Percentiles rank a stretch among this genome's conserved stretches.
Evolutionary conservation across 1,139 yeast species (phyloP).

Genomic region (Hansenula lynferdii): DNA sequence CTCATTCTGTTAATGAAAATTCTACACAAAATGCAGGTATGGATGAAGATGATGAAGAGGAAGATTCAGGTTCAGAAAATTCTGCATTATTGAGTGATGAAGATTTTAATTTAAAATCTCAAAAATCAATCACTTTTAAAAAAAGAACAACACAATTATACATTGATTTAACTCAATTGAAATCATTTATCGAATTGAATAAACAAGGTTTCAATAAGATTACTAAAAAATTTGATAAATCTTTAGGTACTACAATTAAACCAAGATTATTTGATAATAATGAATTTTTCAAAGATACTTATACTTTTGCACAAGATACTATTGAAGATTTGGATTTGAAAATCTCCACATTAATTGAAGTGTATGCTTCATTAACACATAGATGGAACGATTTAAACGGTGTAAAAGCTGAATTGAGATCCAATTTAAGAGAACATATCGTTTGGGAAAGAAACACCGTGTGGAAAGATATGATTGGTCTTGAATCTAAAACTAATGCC

Average conservation of each 20-base stretch:
- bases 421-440: slow-evolving; percentile 64
- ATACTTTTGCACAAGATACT: slow-evolving; percentile 43
- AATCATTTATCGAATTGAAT: slow-evolving; percentile 62
- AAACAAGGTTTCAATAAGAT: slow-evolving; percentile 66
- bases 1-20: slow-evolving; percentile 8
- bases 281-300: slow-evolving; percentile 37
- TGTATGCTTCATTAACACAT: slow-evolving; percentile 37
- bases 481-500: slow-evolving; percentile 41
- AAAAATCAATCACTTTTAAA: slow-evolving; percentile 46
- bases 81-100: slow-evolving; percentile 31
- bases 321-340: slow-evolving; percentile 39
- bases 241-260: slow-evolving; percentile 45
- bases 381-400: slow-evolving; percentile 23
- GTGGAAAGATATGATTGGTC: slow-evolving; percentile 68
- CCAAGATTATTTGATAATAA: slow-evolving; percentile 38
- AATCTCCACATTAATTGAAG: slow-evolving; percentile 41
- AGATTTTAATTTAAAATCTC: slow-evolving; percentile 31
- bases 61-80: slow-evolving; percentile 27
- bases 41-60: slow-evolving; percentile 28
- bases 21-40: slow-evolving; percentile 23
- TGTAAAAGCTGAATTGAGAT: slow-evolving; percentile 36
- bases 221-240: slow-evolving; percentile 65
- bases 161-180: slow-evolving; percentile 59
- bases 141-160: slow-evolving; percentile 52
- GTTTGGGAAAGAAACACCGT: slow-evolving; percentile 74